phyloP scores from a whole-genome alignment of 108 stramenopile species.

The Stephanodiscus triporus region DNA sequence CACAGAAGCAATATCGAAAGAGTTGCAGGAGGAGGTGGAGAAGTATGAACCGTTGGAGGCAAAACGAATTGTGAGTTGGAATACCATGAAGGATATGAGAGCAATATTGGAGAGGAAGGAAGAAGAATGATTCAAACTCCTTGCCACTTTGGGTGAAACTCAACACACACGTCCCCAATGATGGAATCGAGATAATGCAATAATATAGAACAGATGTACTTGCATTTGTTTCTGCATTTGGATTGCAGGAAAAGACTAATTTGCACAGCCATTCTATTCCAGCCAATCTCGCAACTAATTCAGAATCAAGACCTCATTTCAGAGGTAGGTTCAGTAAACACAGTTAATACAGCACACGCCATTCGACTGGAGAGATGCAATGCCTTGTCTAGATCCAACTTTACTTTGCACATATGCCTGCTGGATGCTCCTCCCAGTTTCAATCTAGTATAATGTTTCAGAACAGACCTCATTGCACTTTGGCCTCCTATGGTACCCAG shows the following conservation, averaged over 20 bases:
- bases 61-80: slow-evolving; percentile 29
- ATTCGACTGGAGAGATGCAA: too few species aligned
- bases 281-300: too few species aligned
- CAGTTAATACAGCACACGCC: too few species aligned
- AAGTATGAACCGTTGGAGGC: slow-evolving; percentile 10
- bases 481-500: too few species aligned
- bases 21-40: slow-evolving; percentile 11
- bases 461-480: too few species aligned
- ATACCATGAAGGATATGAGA: slow-evolving; percentile 22
- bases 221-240: not conserved
- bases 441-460: too few species aligned
- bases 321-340: too few species aligned
- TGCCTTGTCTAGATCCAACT: too few species aligned
- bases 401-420: too few species aligned
- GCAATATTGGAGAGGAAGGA: slow-evolving; percentile 6
- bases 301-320: too few species aligned
- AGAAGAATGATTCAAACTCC: not conserved
- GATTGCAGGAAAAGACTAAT: not conserved
- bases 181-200: not conserved
- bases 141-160: not conserved
- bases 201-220: not conserved
- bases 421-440: too few species aligned
- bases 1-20: slow-evolving; percentile 39
- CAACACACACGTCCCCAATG: not conserved
- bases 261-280: too few species aligned